Evolutionary conservation across 2,329 filamentous ascomycete genomes (phyloP).

Genomic region (Diaporthe sp.): DNA sequence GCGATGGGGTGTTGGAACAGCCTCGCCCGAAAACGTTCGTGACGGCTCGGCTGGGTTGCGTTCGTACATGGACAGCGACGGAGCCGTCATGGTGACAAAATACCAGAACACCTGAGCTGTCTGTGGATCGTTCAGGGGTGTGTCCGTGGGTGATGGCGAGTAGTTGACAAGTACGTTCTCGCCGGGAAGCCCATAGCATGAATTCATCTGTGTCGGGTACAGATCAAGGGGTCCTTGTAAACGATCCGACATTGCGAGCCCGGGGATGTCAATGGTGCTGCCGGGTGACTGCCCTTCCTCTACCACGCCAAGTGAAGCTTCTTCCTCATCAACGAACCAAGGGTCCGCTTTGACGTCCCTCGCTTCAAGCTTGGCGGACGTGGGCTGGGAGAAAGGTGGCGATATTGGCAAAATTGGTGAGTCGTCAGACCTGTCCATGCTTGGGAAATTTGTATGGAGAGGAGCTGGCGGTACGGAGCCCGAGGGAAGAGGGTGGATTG

Average conservation of each 20-base stretch:
- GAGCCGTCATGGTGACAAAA: constrained; percentile 90
- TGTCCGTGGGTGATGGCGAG: constrained; percentile 73
- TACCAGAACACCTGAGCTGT: constrained; percentile 90
- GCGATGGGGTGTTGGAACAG: constrained; percentile 74
- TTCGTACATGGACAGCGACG: constrained; percentile 89
- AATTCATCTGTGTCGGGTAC: constrained; percentile 62
- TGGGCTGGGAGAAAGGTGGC: constrained; percentile 19
- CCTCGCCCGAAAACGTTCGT: constrained; percentile 72
- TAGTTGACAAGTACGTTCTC: constrained; percentile 74
- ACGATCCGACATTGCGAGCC: constrained; percentile 55
- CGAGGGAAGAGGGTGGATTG: constrained; percentile 16
- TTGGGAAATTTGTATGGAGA: constrained; percentile 29
- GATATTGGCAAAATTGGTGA: constrained; percentile 25
- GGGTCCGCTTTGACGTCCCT: constrained; percentile 55
- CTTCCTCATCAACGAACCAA: constrained; percentile 71
- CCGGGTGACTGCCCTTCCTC: constrained; percentile 68
- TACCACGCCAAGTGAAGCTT: constrained; percentile 69
- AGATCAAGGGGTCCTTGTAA: constrained; percentile 55
- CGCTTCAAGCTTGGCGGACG: constrained; percentile 16
- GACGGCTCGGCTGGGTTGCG: constrained; percentile 82
- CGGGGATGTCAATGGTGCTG: constrained; percentile 57
- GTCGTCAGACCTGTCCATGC: constrained; percentile 14
- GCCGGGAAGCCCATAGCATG: constrained; percentile 64
- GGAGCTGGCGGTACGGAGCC: constrained; percentile 10
- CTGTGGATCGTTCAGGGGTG: constrained; percentile 83